Base-by-base conservation (phyloP, 202 grass and related monocot species). In the Alloteropsis angusta region DNA sequence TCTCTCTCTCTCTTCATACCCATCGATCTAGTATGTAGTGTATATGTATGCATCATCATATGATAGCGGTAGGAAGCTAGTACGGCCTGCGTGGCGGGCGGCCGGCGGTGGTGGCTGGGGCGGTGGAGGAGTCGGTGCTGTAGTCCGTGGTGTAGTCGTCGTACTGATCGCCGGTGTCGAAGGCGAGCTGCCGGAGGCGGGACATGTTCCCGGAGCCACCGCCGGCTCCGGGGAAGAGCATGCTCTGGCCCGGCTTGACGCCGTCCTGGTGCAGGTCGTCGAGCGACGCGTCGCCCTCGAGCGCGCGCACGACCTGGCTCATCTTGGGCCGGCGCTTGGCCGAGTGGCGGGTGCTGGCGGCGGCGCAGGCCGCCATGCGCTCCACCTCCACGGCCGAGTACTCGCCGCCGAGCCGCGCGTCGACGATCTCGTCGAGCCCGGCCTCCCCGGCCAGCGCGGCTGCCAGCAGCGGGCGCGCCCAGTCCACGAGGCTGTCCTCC, bases 401-500 rank as follows among this genome's bases (percentile, higher is more conserved):
- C 13, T 84, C 73, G 6, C 66, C 82, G 19, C 25, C 53, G 38
- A 96, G 82, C 4, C 82, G 54, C 5, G 62, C 23, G 84, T 96
- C 93, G 19, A 92, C 71, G 16, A 96, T 64, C 65, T 55, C 39
- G 13, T 43, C 89, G 35, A 81, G 82, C 0, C 76, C 80, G 5
- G 74, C 48, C 48, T 83, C 84, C 9, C 70, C 76, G 0, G 28
- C 74, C 4, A 86, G 75, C 69, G 77, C 83, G 58, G 64, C 63
- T 13, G 22, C 19, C 38, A 92, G 80, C 52, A 96, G 63, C 15
- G 87, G 93, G 9, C 73, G 32, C 73, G 73, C 93, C 93, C 93
- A 96, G 21, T 96, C 89, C 23, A 89, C 86, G 60, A 96, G 73
- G 85, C 87, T 87, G 79, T 82, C 84, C 65, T 86, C 80, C 77